Percentiles rank a stretch among this genome's conserved stretches.
phyloP scores from a whole-genome alignment of 1,284 basidiomycete genomes.

The Cutaneotrichosporon sp. region DNA sequence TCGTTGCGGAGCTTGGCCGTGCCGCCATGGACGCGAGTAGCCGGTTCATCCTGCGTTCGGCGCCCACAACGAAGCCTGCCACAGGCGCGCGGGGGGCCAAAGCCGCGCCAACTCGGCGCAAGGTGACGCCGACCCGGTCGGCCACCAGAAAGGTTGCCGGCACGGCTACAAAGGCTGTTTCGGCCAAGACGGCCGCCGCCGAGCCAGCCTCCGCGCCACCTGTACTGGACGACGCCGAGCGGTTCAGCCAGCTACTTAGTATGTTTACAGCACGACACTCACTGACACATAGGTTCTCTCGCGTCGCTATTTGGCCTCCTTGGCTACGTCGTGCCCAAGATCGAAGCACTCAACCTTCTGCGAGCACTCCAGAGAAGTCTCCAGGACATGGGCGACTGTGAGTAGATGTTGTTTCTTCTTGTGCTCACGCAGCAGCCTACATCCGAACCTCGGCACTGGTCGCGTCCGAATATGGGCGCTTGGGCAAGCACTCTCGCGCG shows the following conservation, averaged over 20 bases:
- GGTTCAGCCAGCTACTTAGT: conserved; percentile 49
- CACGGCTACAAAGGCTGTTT: background rate
- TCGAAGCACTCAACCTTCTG: conserved; percentile 53
- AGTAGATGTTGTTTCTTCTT: background rate
- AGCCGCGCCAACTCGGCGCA: background rate
- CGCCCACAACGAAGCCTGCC: background rate
- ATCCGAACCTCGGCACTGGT: conserved; percentile 62
- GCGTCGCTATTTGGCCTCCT: conserved; percentile 63
- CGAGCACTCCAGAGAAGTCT: conserved; percentile 55
- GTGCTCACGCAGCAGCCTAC: conserved; percentile 53
- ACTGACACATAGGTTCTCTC: conserved; percentile 53
- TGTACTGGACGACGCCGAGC: conserved; percentile 52
- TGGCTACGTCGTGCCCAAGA: conserved; percentile 51
- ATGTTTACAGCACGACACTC: background rate
- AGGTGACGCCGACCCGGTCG: background rate
- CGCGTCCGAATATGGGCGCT: conserved; percentile 66
- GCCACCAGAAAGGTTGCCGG: too few species aligned
- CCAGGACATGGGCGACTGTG: conserved; percentile 45
- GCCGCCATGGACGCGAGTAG: conserved; percentile 24
- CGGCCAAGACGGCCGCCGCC: background rate
- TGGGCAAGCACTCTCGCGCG: conserved; percentile 69
- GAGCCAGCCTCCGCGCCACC: background rate
- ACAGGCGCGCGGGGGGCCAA: conserved; percentile 1
- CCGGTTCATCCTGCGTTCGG: conserved; percentile 23
- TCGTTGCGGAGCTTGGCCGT: conserved; percentile 15